Evolutionary conservation across 83 land plant species (phyloP).

Genomic region (Larix sibirica): DNA sequence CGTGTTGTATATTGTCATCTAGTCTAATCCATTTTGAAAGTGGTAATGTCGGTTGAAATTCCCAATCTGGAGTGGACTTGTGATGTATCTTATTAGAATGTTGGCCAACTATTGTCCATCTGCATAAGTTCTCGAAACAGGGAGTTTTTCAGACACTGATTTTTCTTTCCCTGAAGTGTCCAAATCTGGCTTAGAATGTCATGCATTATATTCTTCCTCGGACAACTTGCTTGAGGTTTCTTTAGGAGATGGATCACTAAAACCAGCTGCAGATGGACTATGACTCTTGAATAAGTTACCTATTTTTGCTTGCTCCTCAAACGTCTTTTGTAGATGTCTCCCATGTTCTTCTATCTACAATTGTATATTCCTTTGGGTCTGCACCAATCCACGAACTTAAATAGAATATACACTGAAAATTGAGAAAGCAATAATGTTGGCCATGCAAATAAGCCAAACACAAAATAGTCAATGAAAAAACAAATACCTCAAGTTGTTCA

Average conservation of each 20-base stretch:
- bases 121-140: background rate
- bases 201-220: background rate
- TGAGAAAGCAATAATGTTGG: background rate
- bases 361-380: background rate
- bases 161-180: background rate
- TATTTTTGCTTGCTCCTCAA: background rate
- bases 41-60: background rate
- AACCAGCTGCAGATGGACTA: background rate
- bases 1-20: background rate
- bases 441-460: background rate
- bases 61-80: background rate
- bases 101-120: background rate
- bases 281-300: background rate
- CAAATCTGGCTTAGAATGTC: background rate
- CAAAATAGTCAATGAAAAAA: background rate
- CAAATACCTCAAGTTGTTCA: constrained; percentile 18
- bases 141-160: background rate
- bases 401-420: background rate
- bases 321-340: background rate
- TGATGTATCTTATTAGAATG: background rate
- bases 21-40: background rate
- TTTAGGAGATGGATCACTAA: background rate
- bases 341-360: constrained; percentile 13
- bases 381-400: background rate
- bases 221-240: background rate